Evolutionary conservation across 1,284 basidiomycete genomes (phyloP).

Genomic region (Fomitopsis palustris): DNA sequence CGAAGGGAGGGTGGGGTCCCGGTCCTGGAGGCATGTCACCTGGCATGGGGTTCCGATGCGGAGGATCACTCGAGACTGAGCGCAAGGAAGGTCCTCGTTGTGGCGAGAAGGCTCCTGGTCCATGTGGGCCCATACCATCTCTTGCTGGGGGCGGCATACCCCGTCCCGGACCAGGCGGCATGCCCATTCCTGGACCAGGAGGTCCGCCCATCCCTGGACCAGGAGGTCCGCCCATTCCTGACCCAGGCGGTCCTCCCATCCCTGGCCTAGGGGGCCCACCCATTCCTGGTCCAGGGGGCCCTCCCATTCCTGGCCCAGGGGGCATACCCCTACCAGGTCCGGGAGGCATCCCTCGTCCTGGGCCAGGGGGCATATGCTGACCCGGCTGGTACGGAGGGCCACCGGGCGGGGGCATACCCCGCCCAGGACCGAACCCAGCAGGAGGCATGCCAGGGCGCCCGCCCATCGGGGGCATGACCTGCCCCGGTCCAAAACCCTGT

Average conservation of each 20-base stretch:
- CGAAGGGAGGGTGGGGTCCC: background rate
- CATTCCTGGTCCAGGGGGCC: no score
- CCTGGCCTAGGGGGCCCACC: no score
- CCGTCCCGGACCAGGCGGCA: background rate
- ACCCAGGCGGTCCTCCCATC: no score
- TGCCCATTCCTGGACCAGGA: constrained; percentile 7
- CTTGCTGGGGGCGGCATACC: no score
- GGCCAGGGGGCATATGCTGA: background rate
- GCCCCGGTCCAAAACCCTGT: constrained; percentile 4
- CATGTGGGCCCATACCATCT: no score
- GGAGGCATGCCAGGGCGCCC: background rate
- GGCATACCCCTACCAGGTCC: background rate
- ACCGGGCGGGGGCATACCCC: constrained; percentile 9
- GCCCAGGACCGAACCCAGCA: constrained; percentile 11
- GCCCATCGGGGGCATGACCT: constrained; percentile 1
- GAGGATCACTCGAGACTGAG: background rate
- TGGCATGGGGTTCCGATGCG: background rate
- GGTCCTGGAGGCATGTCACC: background rate
- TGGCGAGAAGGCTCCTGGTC: background rate
- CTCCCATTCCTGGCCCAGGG: no score
- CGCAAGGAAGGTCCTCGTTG: constrained; percentile 4
- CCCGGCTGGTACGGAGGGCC: constrained; percentile 10
- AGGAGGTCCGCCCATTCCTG: background rate
- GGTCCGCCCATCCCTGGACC: constrained; percentile 12
- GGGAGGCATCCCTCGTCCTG: background rate